Base-by-base conservation (phyloP, 2,329 filamentous ascomycete genomes). In the Fusarium euwallaceae region DNA sequence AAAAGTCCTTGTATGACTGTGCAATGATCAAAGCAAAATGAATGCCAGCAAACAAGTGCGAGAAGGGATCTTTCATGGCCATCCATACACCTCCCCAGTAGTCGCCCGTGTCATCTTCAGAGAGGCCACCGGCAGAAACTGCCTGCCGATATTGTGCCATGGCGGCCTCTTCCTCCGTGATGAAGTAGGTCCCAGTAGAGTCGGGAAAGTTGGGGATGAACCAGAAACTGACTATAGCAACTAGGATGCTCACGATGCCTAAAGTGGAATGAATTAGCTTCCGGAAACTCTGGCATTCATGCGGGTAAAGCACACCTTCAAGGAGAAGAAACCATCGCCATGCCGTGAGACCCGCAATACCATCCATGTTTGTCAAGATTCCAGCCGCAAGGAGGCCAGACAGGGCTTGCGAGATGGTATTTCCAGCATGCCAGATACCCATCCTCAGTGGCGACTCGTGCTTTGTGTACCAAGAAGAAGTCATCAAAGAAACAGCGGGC, bases 391-490 rank as follows among this genome's bases (percentile, higher is more conserved):
- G 77, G 5, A 87, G 81, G 3, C 84, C 84, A 0, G 84, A 86
- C 37, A 87, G 78, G 1, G 85, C 83, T 58, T 86, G 85, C 0
- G 84, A 86, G 34, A 87, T 83, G 9, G 83, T 84, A 53, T 84
- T 85, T 24, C 85, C 86, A 1, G 84, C 85, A 72, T 86, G 85
- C 79, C 86, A 83, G 20, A 87, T 82, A 7, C 82, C 85, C 78
- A 86, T 87, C 0, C 86, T 79, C 10, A 84, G 78, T 1, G 84
- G 84, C 0, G 82, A 79, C 62, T 87, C 85, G 12, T 82, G 77
- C 48, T 85, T 85, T 0, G 83, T 87, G 69, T 87, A 87, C 86
- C 86, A 87, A 0, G 84, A 86, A 0, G 83, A 86, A 2, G 82
- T 83, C 76, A 86, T 84, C 39, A 88, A 2, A 81, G 85, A 27